Conservation (phyloP, 768 basidiomycete genomes). For the Mycena pura region DNA sequence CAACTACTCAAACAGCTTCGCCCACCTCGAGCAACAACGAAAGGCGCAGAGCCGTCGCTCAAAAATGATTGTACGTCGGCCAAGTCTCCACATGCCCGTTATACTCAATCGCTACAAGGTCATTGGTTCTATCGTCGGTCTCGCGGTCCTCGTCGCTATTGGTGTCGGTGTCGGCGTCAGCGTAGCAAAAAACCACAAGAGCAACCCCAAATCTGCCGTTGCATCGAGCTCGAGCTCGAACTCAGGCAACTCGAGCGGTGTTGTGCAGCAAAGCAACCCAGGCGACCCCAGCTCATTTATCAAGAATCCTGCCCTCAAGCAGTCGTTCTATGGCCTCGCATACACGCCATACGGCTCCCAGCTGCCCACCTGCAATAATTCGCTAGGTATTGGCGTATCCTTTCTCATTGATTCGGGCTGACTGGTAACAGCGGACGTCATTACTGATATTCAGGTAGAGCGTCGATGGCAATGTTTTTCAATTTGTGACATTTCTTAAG, state of each 20-base stretch:
- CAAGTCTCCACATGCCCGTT: not conserved
- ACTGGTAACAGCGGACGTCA: constrained; percentile 52
- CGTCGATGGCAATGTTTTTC: too few species aligned
- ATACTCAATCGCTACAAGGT: constrained; percentile 48
- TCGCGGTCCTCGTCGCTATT: constrained; percentile 1
- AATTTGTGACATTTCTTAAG: constrained; percentile 42
- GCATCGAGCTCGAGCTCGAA: constrained; percentile 17
- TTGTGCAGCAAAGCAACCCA: constrained; percentile 48
- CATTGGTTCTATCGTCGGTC: constrained; percentile 46
- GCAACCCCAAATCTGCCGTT: constrained; percentile 33
- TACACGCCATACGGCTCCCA: constrained; percentile 83
- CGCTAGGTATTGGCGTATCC: constrained; percentile 43
- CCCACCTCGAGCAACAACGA: not conserved
- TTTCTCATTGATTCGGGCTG: not conserved
- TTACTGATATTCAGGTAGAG: constrained; percentile 76
- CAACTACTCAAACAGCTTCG: constrained; percentile 7
- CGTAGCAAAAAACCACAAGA: constrained; percentile 60
- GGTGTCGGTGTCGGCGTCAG: constrained; percentile 61
- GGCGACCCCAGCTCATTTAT: constrained; percentile 79
- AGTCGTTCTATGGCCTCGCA: constrained; percentile 85
- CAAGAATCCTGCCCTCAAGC: constrained; percentile 71
- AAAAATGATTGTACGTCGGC: constrained; percentile 61
- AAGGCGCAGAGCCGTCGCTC: constrained; percentile 44
- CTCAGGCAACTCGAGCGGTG: constrained; percentile 21
- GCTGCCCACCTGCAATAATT: constrained; percentile 71